A percentile compares a stretch with the other conserved stretches of the same genome.
Evolutionary conservation across 345 rosid genomes (phyloP).

Genomic region (Salix viminalis): DNA sequence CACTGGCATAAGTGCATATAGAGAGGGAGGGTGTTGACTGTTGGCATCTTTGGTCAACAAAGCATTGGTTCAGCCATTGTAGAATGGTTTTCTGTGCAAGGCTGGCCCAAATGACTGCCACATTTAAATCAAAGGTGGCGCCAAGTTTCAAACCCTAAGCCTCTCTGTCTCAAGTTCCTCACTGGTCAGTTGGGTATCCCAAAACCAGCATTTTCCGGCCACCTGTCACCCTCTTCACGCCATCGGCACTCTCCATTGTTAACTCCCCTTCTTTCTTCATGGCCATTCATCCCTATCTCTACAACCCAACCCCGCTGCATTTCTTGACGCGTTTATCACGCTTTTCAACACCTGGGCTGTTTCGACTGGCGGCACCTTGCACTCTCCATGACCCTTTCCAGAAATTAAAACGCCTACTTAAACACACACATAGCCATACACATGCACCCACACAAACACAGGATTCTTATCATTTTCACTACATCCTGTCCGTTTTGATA

Average conservation of each 20-base stretch:
- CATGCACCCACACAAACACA: background rate
- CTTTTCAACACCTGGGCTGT: conserved; percentile 31
- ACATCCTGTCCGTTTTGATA: background rate
- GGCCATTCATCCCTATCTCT: conserved; percentile 10
- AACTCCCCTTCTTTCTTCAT: background rate
- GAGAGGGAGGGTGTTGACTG: background rate
- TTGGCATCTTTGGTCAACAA: background rate
- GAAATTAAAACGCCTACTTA: background rate
- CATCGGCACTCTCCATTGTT: conserved; percentile 7
- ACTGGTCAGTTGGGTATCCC: conserved; percentile 39
- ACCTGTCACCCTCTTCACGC: conserved; percentile 25
- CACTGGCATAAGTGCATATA: background rate
- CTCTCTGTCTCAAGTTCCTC: conserved; percentile 15
- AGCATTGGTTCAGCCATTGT: background rate
- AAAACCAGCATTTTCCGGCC: conserved; percentile 31
- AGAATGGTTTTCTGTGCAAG: background rate
- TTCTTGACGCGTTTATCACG: conserved; percentile 31
- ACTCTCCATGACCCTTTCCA: conserved; percentile 15
- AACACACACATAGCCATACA: background rate
- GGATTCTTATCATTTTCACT: background rate
- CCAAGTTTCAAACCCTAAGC: conserved; percentile 21
- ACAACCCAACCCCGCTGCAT: conserved; percentile 6
- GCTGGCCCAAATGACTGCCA: conserved; percentile 1
- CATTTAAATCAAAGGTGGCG: conserved; percentile 40
- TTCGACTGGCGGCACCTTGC: conserved; percentile 24